Evolutionary conservation across 805 yeast species (phyloP).

Genomic region (Starmerella potacharoeniae): DNA sequence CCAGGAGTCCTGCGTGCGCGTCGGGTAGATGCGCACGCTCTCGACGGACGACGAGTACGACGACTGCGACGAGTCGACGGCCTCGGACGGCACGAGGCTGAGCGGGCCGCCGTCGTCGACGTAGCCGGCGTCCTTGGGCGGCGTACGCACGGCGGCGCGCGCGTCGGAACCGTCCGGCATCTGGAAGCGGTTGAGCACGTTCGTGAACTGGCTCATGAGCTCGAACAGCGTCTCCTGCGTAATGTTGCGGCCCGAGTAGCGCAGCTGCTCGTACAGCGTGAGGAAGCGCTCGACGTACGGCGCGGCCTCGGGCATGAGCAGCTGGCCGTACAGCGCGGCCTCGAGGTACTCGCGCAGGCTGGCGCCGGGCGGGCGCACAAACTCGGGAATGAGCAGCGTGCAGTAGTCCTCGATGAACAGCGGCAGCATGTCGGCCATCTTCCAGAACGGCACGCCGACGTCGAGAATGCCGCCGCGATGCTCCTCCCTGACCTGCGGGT

Average conservation of each 20-base stretch:
- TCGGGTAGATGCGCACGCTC: slow-evolving; percentile 6
- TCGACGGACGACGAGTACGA: slow-evolving; percentile 2
- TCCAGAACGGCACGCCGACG: slow-evolving; percentile 23
- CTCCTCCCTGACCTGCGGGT: slow-evolving; percentile 11
- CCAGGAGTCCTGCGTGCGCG: slow-evolving; percentile 1
- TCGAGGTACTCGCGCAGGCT: slow-evolving; percentile 44
- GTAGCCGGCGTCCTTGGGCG: neutral
- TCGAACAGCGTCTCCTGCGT: slow-evolving; percentile 46
- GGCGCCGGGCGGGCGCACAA: slow-evolving; percentile 34
- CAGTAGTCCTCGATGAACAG: slow-evolving; percentile 21
- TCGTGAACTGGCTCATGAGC: slow-evolving; percentile 38
- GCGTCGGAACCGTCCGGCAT: neutral
- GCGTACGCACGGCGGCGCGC: neutral
- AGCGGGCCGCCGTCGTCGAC: neutral
- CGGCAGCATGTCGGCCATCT: slow-evolving; percentile 24
- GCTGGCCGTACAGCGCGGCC: slow-evolving; percentile 29
- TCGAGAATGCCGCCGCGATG: neutral
- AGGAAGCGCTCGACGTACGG: slow-evolving; percentile 30
- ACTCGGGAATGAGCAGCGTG: slow-evolving; percentile 26
- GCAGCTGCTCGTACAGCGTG: slow-evolving; percentile 50
- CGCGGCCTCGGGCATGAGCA: slow-evolving; percentile 12
- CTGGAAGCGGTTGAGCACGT: slow-evolving; percentile 14
- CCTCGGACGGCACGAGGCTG: neutral
- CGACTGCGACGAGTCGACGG: neutral
- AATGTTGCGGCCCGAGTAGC: slow-evolving; percentile 55